Evolutionary conservation across 1,284 basidiomycete species (phyloP).

Genomic region (Ceratorhiza oryzae-sativae): DNA sequence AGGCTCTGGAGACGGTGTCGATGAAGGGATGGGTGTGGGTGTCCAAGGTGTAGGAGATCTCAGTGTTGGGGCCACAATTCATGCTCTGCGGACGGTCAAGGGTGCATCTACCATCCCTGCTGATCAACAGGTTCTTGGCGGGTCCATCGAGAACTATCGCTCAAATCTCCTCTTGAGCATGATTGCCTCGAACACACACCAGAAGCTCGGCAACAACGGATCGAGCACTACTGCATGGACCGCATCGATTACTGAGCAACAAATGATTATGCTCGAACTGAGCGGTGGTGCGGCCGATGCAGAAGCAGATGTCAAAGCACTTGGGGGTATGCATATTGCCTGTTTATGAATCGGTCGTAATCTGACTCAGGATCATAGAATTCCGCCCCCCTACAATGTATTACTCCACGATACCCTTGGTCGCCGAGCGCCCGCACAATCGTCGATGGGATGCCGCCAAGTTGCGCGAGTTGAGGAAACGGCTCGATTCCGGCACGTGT

Average conservation of each 20-base stretch:
- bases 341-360: not conserved
- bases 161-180: slow-evolving; percentile 89
- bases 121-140: slow-evolving; percentile 90
- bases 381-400: slow-evolving; percentile 90
- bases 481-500: slow-evolving; percentile 82
- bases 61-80: slow-evolving; percentile 83
- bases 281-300: slow-evolving; percentile 78
- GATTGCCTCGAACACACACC: slow-evolving; percentile 85
- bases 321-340: slow-evolving; percentile 71
- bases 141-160: slow-evolving; percentile 91
- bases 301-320: slow-evolving; percentile 80
- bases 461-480: slow-evolving; percentile 92
- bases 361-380: slow-evolving; percentile 56
- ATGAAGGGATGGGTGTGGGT: slow-evolving; percentile 58
- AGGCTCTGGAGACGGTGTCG: slow-evolving; percentile 64
- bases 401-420: slow-evolving; percentile 89
- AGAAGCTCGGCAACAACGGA: slow-evolving; percentile 61
- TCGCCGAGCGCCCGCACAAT: slow-evolving; percentile 82
- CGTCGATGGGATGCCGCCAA: slow-evolving; percentile 94
- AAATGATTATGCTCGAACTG: slow-evolving; percentile 94
- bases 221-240: slow-evolving; percentile 68
- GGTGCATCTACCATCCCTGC: slow-evolving; percentile 86
- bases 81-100: slow-evolving; percentile 83
- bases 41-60: slow-evolving; percentile 81
- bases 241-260: slow-evolving; percentile 83